These are phyloP conservation scores for Trametes maxima DNA, from an alignment of 768 basidiomycete species.

Conservation along the genomic window DNA sequence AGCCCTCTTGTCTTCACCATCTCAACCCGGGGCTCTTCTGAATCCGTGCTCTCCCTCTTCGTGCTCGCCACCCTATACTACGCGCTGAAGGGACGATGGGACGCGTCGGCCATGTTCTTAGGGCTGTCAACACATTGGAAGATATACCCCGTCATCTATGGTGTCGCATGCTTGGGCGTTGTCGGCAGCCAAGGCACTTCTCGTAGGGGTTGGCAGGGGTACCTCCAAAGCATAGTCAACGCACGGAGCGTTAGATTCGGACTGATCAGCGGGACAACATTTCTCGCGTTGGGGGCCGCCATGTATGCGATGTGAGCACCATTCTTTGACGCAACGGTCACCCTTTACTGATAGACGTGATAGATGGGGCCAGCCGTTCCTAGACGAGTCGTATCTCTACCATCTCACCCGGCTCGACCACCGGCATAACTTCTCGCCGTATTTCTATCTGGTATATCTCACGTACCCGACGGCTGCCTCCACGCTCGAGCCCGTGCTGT, in stretches of 20 bases:
- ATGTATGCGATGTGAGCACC: constrained; percentile 76
- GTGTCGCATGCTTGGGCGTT: constrained; percentile 69
- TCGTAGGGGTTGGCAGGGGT: constrained; percentile 28
- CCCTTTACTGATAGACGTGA: neutral
- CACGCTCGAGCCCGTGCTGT: constrained; percentile 32
- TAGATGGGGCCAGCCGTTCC: constrained; percentile 95
- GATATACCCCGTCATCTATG: constrained; percentile 94
- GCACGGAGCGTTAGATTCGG: constrained; percentile 62
- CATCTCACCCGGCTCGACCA: constrained; percentile 91
- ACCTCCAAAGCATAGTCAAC: constrained; percentile 49
- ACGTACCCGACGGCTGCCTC: constrained; percentile 56
- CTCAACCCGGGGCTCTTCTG: constrained; percentile 95
- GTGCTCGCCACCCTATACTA: constrained; percentile 71
- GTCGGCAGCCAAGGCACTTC: constrained; percentile 37
- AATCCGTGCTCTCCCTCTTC: constrained; percentile 80
- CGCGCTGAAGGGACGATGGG: constrained; percentile 61
- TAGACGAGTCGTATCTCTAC: constrained; percentile 91
- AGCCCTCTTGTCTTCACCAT: constrained; percentile 96
- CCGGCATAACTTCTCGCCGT: constrained; percentile 97
- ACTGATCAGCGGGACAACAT: constrained; percentile 67
- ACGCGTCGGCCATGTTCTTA: constrained; percentile 66
- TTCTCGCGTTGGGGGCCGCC: constrained; percentile 56
- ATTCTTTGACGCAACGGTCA: neutral
- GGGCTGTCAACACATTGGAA: constrained; percentile 95
- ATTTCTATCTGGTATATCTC: constrained; percentile 95